Conservation (phyloP, 2,329 filamentous ascomycete species). For the Trichoderma sp. region DNA sequence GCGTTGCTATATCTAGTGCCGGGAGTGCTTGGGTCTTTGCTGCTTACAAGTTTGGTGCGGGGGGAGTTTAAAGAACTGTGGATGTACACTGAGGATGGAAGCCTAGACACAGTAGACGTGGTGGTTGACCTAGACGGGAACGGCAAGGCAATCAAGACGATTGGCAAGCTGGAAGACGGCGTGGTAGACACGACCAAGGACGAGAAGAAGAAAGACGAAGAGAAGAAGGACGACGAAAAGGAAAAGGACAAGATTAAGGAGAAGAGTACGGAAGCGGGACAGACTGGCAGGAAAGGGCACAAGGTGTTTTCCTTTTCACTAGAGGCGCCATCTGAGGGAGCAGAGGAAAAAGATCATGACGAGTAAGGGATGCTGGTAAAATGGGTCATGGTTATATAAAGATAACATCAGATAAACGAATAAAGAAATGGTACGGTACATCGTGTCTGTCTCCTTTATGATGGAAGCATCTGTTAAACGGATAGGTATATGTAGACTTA, state of each 20-base stretch:
- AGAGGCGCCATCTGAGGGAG: conserved; percentile 29
- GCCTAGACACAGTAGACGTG: conserved; percentile 53
- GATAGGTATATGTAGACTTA: neutral
- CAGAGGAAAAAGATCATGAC: neutral
- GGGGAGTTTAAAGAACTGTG: conserved; percentile 77
- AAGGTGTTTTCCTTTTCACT: conserved; percentile 37
- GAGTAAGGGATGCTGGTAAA: neutral
- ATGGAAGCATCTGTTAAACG: neutral
- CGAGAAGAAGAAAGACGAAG: conserved; percentile 28
- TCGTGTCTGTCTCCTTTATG: neutral
- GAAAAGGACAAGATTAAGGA: conserved; percentile 22
- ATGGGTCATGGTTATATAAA: neutral
- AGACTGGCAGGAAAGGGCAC: conserved; percentile 26
- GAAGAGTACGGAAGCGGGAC: conserved; percentile 21
- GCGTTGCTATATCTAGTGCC: conserved; percentile 91
- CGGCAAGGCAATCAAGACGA: conserved; percentile 45
- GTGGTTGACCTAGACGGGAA: conserved; percentile 54
- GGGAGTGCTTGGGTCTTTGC: conserved; percentile 71
- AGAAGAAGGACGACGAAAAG: conserved; percentile 17
- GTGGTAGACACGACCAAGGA: conserved; percentile 38
- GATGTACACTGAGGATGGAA: conserved; percentile 74
- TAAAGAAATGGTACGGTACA: neutral
- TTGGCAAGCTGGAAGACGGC: conserved; percentile 39
- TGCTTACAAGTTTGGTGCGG: conserved; percentile 67
- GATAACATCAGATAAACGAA: neutral